Conservation (phyloP, 139 green algal species). For the Asterochloris sp. region DNA sequence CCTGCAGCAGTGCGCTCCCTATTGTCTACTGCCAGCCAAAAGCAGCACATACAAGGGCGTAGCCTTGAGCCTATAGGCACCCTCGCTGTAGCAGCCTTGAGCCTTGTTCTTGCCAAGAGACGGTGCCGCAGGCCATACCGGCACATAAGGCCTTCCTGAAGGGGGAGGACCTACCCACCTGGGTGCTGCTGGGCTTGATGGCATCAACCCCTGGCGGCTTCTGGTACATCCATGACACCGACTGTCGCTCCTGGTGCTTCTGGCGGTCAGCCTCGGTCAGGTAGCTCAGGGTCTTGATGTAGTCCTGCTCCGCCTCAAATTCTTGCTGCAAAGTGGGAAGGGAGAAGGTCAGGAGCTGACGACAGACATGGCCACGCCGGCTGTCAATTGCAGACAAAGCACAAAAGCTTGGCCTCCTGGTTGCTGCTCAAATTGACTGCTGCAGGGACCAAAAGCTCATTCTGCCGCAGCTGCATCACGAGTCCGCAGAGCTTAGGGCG, state of each 20-base stretch:
- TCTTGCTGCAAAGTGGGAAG: slow-evolving; percentile 12
- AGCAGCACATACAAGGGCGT: neutral
- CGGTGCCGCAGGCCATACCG: neutral
- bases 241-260: slow-evolving; percentile 46
- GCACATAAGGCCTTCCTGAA: neutral
- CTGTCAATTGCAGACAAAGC: neutral
- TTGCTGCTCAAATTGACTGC: neutral
- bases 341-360: neutral
- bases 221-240: slow-evolving; percentile 67
- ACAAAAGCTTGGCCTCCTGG: neutral
- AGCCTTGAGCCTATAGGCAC: neutral
- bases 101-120: too few relatives aligned
- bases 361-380: neutral
- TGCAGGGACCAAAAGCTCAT: too few relatives aligned
- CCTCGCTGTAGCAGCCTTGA: neutral
- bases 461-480: neutral
- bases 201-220: slow-evolving; percentile 80
- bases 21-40: too few relatives aligned
- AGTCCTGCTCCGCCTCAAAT: slow-evolving; percentile 32
- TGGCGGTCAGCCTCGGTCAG: slow-evolving; percentile 55
- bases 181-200: neutral
- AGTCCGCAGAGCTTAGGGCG: neutral
- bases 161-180: neutral
- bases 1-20: too few relatives aligned
- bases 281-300: slow-evolving; percentile 60